Base-by-base conservation (phyloP, 2,329 filamentous ascomycete species). In the Clarireedia hainanense region DNA sequence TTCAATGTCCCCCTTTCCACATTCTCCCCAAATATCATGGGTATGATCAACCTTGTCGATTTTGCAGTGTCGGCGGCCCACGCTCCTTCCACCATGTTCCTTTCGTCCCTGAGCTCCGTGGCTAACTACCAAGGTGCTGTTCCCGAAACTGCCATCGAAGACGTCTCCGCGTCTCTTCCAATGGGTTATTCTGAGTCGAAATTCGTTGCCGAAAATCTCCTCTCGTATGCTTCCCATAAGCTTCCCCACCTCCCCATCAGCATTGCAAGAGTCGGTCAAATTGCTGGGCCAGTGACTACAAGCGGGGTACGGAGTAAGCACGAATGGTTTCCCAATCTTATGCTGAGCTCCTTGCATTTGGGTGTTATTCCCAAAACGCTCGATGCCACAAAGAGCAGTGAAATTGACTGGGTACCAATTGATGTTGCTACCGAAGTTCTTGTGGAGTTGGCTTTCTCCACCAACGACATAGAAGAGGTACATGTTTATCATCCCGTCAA, bases 241-340 rank as follows among this genome's bases (percentile, higher is more conserved):
- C 43, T 45, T 2, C 17, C 24, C 1, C 6, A n/a, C n/a, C 68
- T 69, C 0, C 70, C 70, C 12, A 68, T 79, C 3, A 70, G 69
- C 5, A 63, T 73, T 12, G 69, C 75, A 34, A 73, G 77, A 0
- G 72, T 79, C 0, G 76, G 75, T 0, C 77, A 79, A 64, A 71
- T 79, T 39, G 75, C 67, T 1, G 75, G 75, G 0, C 42, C 57
- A 0, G 49, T 40, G 1, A 20, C 36, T 4, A 40, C 30, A 2
- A 39, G 4, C 0, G 34, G 45, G 1, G n/a, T 48, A 0, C 48
- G 51, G 43, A 54, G 42, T 12, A 47, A 26, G 23, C 14, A 24
- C 4, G 51, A 54, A 7, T 48, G 36, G 45, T 26, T 48, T 6
- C 51, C 51, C 30, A 40, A 24, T 34, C 14, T 54, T 2, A 26